These are phyloP conservation scores for Rhizopus stolonifer DNA, from an alignment of 371 early-diverging fungal species.

Conservation along the genomic window DNA sequence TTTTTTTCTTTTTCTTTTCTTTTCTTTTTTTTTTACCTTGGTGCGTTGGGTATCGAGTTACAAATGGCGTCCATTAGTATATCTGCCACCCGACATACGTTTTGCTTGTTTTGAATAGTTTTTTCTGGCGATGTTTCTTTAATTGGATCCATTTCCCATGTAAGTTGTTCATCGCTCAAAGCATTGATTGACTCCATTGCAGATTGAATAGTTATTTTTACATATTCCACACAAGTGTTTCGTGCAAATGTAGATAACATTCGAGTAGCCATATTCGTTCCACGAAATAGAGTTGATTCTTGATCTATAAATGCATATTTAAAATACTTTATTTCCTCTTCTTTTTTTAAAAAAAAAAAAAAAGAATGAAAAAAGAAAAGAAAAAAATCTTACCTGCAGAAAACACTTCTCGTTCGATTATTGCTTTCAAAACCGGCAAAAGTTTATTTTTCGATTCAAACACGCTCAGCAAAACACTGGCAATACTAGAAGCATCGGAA, in stretches of 20 bases:
- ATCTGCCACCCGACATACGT: constrained; percentile 72
- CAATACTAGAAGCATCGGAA: constrained; percentile 76
- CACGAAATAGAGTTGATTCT: constrained; percentile 83
- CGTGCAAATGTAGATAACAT: constrained; percentile 80
- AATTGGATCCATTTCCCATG: constrained; percentile 82
- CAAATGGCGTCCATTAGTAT: constrained; percentile 77
- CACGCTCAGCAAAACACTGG: constrained; percentile 67
- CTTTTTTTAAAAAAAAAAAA: too few species aligned
- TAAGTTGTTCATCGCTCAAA: constrained; percentile 28
- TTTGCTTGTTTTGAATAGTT: constrained; percentile 63
- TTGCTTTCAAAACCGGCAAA: constrained; percentile 66
- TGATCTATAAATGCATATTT: constrained; percentile 44
- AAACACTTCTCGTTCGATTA: constrained; percentile 77
- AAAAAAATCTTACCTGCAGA: constrained; percentile 53
- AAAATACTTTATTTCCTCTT: background rate
- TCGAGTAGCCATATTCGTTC: constrained; percentile 84
- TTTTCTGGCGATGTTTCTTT: constrained; percentile 62
- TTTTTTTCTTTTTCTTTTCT: background rate
- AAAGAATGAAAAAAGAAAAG: background rate
- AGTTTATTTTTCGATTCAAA: constrained; percentile 75
- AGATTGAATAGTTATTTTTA: constrained; percentile 77
- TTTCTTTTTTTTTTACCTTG: constrained; percentile 30
- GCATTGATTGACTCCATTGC: constrained; percentile 54
- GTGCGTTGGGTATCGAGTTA: constrained; percentile 67
- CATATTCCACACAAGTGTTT: constrained; percentile 71